phyloP scores from a whole-genome alignment of 2,329 filamentous ascomycete species.

The Cadophora malorum region DNA sequence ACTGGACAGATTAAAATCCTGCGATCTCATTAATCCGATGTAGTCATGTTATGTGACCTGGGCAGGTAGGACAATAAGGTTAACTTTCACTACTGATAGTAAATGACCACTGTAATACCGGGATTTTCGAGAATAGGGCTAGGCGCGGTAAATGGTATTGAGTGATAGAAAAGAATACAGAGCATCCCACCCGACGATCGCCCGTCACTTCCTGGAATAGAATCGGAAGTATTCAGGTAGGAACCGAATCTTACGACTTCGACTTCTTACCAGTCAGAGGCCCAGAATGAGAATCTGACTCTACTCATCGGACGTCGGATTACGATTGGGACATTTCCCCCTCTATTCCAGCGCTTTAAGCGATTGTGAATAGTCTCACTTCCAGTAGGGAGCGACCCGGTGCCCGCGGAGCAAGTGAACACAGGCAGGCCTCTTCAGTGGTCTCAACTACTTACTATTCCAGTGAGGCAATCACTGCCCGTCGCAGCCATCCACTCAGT shows the following conservation, averaged over 20 bases:
- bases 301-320: conserved; percentile 11
- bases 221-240: not conserved
- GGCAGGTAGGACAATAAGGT: conserved; percentile 5
- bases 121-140: not conserved
- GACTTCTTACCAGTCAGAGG: not conserved
- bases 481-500: not conserved
- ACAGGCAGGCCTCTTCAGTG: conserved; percentile 16
- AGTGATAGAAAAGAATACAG: conserved; percentile 5
- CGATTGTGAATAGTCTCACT: conserved; percentile 19
- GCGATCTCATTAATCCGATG: conserved; percentile 7
- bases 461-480: conserved; percentile 6
- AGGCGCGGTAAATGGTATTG: conserved; percentile 6
- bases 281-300: conserved; percentile 6
- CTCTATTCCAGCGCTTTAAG: conserved; percentile 9
- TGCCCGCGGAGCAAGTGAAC: conserved; percentile 6
- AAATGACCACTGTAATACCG: not conserved
- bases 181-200: not conserved
- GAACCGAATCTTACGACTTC: conserved; percentile 2
- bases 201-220: conserved; percentile 11
- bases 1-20: conserved; percentile 1
- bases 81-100: not conserved
- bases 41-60: not conserved
- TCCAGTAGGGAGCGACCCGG: conserved; percentile 17
- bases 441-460: not conserved
- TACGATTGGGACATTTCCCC: conserved; percentile 8